phyloP scores from a whole-genome alignment of 805 yeast species.

The Ogataea haglerorum region DNA sequence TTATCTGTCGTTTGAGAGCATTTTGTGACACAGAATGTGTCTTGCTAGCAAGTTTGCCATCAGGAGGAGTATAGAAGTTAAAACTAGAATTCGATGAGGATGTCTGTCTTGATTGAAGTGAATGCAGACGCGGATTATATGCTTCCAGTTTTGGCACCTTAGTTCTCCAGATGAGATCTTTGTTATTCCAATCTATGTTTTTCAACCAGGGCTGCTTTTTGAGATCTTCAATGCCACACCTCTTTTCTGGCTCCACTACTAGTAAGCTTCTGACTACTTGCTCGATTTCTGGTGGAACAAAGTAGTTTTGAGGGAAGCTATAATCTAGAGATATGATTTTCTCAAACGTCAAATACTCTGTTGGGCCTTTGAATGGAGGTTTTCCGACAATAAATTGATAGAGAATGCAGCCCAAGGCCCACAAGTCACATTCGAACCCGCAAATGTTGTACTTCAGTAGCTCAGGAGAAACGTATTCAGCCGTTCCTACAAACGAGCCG shows the following conservation, averaged over 20 bases:
- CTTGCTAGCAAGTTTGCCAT: slow-evolving; percentile 27
- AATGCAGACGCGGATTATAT: slow-evolving; percentile 43
- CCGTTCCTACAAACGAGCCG: slow-evolving; percentile 95
- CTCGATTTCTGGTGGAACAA: slow-evolving; percentile 58
- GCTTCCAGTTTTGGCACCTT: slow-evolving; percentile 69
- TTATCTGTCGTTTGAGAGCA: slow-evolving; percentile 29
- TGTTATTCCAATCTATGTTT: slow-evolving; percentile 62
- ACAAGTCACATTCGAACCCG: slow-evolving; percentile 81
- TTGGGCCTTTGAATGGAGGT: slow-evolving; percentile 87
- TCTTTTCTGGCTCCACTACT: slow-evolving; percentile 63
- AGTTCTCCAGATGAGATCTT: slow-evolving; percentile 63
- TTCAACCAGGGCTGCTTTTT: slow-evolving; percentile 72
- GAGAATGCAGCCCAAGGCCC: slow-evolving; percentile 92
- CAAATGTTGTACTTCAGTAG: slow-evolving; percentile 72
- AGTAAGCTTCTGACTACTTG: slow-evolving; percentile 66
- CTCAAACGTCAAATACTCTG: slow-evolving; percentile 84
- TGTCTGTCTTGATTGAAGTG: slow-evolving; percentile 20
- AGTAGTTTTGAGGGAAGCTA: slow-evolving; percentile 57
- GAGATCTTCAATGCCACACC: slow-evolving; percentile 56
- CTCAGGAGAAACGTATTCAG: slow-evolving; percentile 95
- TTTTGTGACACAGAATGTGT: slow-evolving; percentile 28
- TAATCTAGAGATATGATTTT: slow-evolving; percentile 78
- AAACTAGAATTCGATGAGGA: slow-evolving; percentile 22
- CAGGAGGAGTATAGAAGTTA: slow-evolving; percentile 23
- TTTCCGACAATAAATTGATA: slow-evolving; percentile 78